Base-by-base conservation (phyloP, 768 basidiomycete species). In the Leccinum uliginosum region DNA sequence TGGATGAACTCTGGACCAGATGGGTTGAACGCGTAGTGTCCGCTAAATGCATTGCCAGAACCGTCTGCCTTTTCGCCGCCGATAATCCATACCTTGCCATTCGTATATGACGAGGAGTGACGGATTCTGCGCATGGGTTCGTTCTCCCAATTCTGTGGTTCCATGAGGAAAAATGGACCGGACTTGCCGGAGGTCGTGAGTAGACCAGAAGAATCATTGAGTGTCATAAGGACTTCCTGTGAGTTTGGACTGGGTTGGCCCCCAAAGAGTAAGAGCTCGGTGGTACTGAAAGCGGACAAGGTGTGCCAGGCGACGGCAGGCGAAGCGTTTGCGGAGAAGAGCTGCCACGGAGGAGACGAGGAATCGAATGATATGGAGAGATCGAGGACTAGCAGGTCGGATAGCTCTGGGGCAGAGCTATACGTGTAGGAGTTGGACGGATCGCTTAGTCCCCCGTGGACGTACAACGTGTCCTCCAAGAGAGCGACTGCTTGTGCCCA, bases 41-140 rank as follows among this genome's bases (percentile, higher is more conserved):
- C 83, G 6, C 79, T 74, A 64, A 88, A 85, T 1, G 76, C 81
- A 50, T 72, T 74, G 1, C 77, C 77, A 9, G 92, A 94, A 12
- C 83, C 90, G 68, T 96, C 93, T n/a, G 83, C 83, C 63, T 80
- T 85, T 71, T 88, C 80, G 8, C 93, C 93, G 3, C 93, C 93
- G 47, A 88, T 78, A 34, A 95, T 77, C 72, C 80, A 91, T 11
- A 91, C 76, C 46, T 75, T 72, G 6, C 84, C 85, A 7, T 73
- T 71, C 1, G 76, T 57, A 11, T 80, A 77, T 8, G 80, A 77
- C 6, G 87, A 71, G 8, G 88, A 79, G 65, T 94, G 91, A 63
- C 85, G 83, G 17, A 90, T 85, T 47, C 92, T 83, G 29, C 92
- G 80, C 54, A 79, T 75, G 3, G 93, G 92, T 66, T 94, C 79